Evolutionary conservation across 2,329 filamentous ascomycete species (phyloP).

Genomic region (Fusarium avenaceum): DNA sequence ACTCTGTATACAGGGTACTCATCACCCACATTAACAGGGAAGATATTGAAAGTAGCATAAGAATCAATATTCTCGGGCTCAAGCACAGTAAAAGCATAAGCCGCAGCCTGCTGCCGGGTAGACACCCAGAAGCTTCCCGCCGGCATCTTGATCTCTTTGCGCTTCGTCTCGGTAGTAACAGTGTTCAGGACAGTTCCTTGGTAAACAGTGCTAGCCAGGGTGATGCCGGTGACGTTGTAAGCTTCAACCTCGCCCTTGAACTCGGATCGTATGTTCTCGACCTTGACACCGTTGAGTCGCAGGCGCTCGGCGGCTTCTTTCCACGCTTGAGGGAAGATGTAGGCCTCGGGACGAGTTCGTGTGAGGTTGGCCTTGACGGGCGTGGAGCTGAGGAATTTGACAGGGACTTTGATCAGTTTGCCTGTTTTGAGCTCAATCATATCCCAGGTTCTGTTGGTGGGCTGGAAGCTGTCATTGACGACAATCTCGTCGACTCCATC

Average conservation of each 20-base stretch:
- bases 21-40: slow-evolving; percentile 43
- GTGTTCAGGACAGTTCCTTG: slow-evolving; percentile 45
- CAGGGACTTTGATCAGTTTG: slow-evolving; percentile 39
- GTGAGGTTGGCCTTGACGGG: slow-evolving; percentile 48
- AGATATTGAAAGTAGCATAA: slow-evolving; percentile 45
- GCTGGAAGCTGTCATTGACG: slow-evolving; percentile 40
- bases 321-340: slow-evolving; percentile 48
- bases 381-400: slow-evolving; percentile 47
- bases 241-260: slow-evolving; percentile 46
- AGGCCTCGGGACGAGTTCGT: slow-evolving; percentile 46
- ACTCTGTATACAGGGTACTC: slow-evolving; percentile 51
- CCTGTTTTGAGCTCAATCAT: slow-evolving; percentile 48
- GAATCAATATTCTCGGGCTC: slow-evolving; percentile 50
- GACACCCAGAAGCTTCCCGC: slow-evolving; percentile 48
- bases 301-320: slow-evolving; percentile 45
- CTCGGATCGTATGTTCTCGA: slow-evolving; percentile 39
- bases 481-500: slow-evolving; percentile 46
- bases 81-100: slow-evolving; percentile 46
- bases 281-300: slow-evolving; percentile 39
- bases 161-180: slow-evolving; percentile 36
- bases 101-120: slow-evolving; percentile 48
- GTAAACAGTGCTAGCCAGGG: slow-evolving; percentile 33
- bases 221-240: slow-evolving; percentile 38
- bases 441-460: slow-evolving; percentile 46
- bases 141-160: slow-evolving; percentile 42